phyloP scores from a whole-genome alignment of 495 filamentous ascomycete species.

The Tuber melanosporum region DNA sequence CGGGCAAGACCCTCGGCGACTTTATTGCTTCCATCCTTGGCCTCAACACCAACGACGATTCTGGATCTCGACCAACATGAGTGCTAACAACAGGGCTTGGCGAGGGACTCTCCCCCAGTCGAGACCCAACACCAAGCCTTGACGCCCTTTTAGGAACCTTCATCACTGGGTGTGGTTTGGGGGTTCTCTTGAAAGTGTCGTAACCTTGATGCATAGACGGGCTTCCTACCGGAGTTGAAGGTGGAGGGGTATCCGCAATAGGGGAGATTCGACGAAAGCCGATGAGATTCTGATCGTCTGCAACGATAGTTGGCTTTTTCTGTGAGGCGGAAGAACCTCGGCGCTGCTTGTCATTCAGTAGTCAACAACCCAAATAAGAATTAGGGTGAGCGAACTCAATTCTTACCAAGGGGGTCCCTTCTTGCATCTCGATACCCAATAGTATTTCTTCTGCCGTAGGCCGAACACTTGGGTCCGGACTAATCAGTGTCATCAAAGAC shows the following conservation, averaged over 20 bases:
- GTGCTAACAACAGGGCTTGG: conserved; percentile 44
- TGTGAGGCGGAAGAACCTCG: conserved; percentile 34
- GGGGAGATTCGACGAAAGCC: conserved; percentile 56
- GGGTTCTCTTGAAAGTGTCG: conserved; percentile 38
- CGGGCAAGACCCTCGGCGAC: conserved; percentile 43
- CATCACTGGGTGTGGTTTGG: conserved; percentile 17
- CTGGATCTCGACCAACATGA: conserved; percentile 32
- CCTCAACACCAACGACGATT: conserved; percentile 54
- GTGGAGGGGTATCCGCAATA: conserved; percentile 49
- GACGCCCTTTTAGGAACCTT: conserved; percentile 22
- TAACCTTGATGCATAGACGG: conserved; percentile 39
- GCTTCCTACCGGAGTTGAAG: conserved; percentile 38
- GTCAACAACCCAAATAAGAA: conserved; percentile 44
- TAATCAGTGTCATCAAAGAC: conserved; percentile 70
- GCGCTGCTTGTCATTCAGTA: conserved; percentile 42
- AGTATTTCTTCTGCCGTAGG: conserved; percentile 85
- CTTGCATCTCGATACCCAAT: conserved; percentile 59
- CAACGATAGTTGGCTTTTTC: conserved; percentile 19
- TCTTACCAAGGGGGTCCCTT: conserved; percentile 51
- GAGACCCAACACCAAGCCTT: conserved; percentile 42
- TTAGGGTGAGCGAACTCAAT: conserved; percentile 36
- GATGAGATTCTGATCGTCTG: conserved; percentile 51
- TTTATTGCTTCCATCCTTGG: conserved; percentile 45
- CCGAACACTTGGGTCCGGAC: conserved; percentile 66
- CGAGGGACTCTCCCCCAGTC: conserved; percentile 28